Evolutionary conservation across 192 early-diverging fungal species (phyloP).

Genomic region (Linnemannia hyalina): DNA sequence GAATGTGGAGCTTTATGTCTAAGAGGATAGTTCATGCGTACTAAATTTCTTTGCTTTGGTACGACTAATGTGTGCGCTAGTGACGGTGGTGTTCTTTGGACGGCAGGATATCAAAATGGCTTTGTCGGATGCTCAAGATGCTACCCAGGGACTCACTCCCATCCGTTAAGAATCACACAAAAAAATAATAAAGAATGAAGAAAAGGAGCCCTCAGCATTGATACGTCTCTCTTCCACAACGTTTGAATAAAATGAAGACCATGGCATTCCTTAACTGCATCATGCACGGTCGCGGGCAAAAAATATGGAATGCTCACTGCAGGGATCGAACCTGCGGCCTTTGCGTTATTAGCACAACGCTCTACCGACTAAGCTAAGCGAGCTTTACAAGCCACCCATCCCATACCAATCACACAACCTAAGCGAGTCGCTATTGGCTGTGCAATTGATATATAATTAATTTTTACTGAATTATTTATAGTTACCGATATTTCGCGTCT

Average conservation of each 20-base stretch:
- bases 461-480: no score
- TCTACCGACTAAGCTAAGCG: conserved; percentile 76
- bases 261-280: no score
- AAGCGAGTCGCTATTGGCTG: no score
- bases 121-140: conserved; percentile 21
- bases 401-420: no score
- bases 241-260: no score
- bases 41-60: background rate
- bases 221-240: background rate
- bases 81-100: conserved; percentile 39
- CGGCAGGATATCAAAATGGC: conserved; percentile 27
- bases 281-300: no score
- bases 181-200: background rate
- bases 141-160: background rate
- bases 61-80: background rate
- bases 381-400: no score
- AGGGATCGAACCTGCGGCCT: conserved; percentile 77
- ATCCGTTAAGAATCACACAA: conserved; percentile 9
- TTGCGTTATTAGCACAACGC: conserved; percentile 77
- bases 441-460: no score
- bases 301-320: conserved; percentile 53
- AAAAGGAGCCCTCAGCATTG: background rate
- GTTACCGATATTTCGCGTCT: no score
- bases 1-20: no score
- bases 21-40: background rate